A percentile compares a stretch with the other conserved stretches of the same genome.
Conservation (phyloP, 208 protist genomes). For the Phytomonas francai region DNA sequence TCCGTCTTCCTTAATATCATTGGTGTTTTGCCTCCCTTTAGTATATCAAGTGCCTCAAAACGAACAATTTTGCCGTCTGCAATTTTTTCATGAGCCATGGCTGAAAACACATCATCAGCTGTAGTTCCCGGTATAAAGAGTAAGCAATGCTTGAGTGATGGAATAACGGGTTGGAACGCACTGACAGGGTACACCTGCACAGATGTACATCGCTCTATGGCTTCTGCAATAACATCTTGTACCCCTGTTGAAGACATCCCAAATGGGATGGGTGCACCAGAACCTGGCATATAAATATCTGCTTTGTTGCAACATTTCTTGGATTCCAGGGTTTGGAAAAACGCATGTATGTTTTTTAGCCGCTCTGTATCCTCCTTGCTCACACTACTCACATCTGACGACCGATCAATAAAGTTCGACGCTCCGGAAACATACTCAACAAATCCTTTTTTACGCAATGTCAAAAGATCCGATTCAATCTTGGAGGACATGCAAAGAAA, state of each 20-base stretch:
- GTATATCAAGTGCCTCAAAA: constrained; percentile 58
- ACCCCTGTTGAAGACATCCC: constrained; percentile 61
- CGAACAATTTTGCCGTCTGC: constrained; percentile 82
- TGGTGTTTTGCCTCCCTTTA: background rate
- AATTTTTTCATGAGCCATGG: constrained; percentile 41
- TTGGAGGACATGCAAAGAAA: constrained; percentile 75
- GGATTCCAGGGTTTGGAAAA: constrained; percentile 17
- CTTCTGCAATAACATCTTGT: constrained; percentile 65
- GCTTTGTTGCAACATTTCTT: background rate
- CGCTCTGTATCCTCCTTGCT: constrained; percentile 20
- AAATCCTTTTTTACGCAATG: constrained; percentile 40
- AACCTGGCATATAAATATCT: background rate
- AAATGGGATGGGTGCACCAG: background rate
- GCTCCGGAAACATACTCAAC: constrained; percentile 60
- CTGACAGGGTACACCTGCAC: constrained; percentile 57
- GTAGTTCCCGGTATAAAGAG: constrained; percentile 60
- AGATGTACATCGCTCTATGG: constrained; percentile 44
- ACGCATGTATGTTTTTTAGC: constrained; percentile 20
- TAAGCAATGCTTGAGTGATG: constrained; percentile 67
- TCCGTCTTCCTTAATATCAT: constrained; percentile 48
- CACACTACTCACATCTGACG: constrained; percentile 12
- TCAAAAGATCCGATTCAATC: constrained; percentile 69
- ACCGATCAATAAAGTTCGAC: constrained; percentile 12
- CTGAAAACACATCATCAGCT: constrained; percentile 62
- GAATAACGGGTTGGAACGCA: constrained; percentile 32